Evolutionary conservation across 345 rosid genomes (phyloP).

Genomic region (Raphanus raphanistrum): DNA sequence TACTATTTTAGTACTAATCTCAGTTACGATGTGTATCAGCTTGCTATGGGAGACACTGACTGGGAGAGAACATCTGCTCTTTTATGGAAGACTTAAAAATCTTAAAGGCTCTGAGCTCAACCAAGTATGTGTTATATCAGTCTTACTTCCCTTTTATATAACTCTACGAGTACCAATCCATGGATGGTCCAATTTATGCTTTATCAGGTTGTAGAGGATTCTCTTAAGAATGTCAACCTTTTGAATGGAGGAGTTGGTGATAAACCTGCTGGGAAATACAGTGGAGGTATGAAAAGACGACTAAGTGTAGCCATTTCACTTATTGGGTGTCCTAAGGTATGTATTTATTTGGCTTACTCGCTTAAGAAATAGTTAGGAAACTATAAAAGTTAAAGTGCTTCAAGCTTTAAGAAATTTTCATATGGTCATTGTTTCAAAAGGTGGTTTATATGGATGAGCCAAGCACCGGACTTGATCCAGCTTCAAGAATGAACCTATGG

Average conservation of each 20-base stretch:
- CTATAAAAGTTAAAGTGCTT: neutral
- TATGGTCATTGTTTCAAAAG: slow-evolving; percentile 35
- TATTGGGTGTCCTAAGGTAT: slow-evolving; percentile 85
- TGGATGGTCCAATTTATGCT: neutral
- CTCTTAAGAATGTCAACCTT: slow-evolving; percentile 71
- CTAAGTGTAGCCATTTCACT: slow-evolving; percentile 92
- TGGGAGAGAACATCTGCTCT: slow-evolving; percentile 84
- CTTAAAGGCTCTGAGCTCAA: slow-evolving; percentile 65
- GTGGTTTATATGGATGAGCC: slow-evolving; percentile 99
- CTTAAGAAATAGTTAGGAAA: neutral
- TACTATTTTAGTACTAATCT: neutral
- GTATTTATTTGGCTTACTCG: neutral
- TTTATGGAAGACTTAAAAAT: slow-evolving; percentile 92
- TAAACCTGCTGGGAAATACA: slow-evolving; percentile 81
- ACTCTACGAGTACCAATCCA: neutral
- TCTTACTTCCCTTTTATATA: neutral
- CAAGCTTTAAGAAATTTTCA: neutral
- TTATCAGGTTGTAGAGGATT: slow-evolving; percentile 83
- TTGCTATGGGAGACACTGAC: slow-evolving; percentile 88
- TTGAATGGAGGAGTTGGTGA: slow-evolving; percentile 77
- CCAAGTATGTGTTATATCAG: slow-evolving; percentile 47
- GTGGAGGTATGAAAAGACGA: slow-evolving; percentile 98
- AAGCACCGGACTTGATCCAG: slow-evolving; percentile 95
- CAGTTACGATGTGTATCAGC: slow-evolving; percentile 41
- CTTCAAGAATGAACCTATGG: slow-evolving; percentile 87